Evolutionary conservation across 371 early-diverging fungal species (phyloP).

Genomic region (Sporodiniella umbellata): DNA sequence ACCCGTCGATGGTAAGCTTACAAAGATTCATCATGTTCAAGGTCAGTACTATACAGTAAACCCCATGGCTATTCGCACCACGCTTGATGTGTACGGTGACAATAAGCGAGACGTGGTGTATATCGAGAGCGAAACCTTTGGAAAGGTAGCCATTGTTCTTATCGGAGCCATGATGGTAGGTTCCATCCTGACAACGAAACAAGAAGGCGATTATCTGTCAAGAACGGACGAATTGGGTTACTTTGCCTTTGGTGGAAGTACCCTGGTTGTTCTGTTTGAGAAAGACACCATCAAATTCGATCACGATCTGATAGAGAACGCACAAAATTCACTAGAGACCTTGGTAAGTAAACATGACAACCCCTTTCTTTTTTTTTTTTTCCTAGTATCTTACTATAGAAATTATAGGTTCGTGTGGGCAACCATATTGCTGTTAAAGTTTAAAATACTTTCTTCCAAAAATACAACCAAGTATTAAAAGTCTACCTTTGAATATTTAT

Average conservation of each 20-base stretch:
- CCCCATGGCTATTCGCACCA: conserved; percentile 82
- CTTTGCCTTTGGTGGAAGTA: conserved; percentile 81
- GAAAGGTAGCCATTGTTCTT: conserved; percentile 68
- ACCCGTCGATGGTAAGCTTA: conserved; percentile 74
- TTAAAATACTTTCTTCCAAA: conserved; percentile 20
- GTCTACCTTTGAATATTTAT: too few species aligned
- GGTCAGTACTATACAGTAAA: conserved; percentile 86
- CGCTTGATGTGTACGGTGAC: conserved; percentile 81
- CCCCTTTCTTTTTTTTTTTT: neutral
- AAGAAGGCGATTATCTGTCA: conserved; percentile 48
- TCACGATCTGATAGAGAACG: conserved; percentile 62
- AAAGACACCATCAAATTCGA: conserved; percentile 61
- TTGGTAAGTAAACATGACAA: conserved; percentile 20
- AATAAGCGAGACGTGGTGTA: conserved; percentile 74
- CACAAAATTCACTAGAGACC: conserved; percentile 54
- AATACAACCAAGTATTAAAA: conserved; percentile 31
- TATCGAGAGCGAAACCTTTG: conserved; percentile 69
- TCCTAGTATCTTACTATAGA: too few species aligned
- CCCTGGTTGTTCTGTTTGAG: conserved; percentile 72
- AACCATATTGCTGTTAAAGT: conserved; percentile 20
- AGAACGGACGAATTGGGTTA: conserved; percentile 84
- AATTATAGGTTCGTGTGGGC: conserved; percentile 19
- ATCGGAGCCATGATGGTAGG: conserved; percentile 93
- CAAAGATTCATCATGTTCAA: conserved; percentile 52
- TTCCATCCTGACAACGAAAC: conserved; percentile 69